Base-by-base conservation (phyloP, 345 rosid genomes). In the Eucalyptus pauciflora region DNA sequence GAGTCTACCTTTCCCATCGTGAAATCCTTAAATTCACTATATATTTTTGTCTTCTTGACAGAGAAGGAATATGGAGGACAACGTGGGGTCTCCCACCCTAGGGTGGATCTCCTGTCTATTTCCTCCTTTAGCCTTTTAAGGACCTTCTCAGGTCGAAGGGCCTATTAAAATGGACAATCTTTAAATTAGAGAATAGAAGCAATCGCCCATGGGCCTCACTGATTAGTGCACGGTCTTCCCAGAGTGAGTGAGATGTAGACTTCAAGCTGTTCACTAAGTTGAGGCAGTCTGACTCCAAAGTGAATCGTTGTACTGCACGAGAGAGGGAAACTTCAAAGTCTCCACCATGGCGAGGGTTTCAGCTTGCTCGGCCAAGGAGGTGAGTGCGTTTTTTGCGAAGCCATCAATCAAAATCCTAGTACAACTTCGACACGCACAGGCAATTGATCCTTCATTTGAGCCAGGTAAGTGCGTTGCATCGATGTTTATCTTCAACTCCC, bases 41-140 rank as follows among this genome's bases (percentile, higher is more conserved):
- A 9, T 51, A 51, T 51, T 4, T 17, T 51, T 51, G 0, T 52
- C 2, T 52, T 52, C 9, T 3, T 9, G 4, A 52, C 0, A 17
- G 8, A 52, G 9, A 52, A 0, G 2, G 2, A 17, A 17, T 52
- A 52, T 1, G 4, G 4, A 52, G 0, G 4, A 52, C 0, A 7
- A 0, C 4, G 3, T 52, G 24, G 1, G 8, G 3, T 52, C 9
- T 52, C 24, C 9, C 4, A 52, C 56, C 56, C 3, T 2, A 52
- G 1, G 4, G 56, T 0, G 4, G 3, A 52, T 52, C 56, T 7
- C 56, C 4, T 3, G 0, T 7, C 7, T 52, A 4, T 52, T 52
- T 52, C 56, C 56, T 52, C 9, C 3, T 18, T 52, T 0, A 52
- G 56, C 2, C 1, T 52, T 52, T 52, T 18, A 52, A 52, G 24